Evolutionary conservation across 352 stramenopile genomes (phyloP), one percentile per base, ranked within the genome.

Genomic region (Globisporangium abappressorium): DNA sequence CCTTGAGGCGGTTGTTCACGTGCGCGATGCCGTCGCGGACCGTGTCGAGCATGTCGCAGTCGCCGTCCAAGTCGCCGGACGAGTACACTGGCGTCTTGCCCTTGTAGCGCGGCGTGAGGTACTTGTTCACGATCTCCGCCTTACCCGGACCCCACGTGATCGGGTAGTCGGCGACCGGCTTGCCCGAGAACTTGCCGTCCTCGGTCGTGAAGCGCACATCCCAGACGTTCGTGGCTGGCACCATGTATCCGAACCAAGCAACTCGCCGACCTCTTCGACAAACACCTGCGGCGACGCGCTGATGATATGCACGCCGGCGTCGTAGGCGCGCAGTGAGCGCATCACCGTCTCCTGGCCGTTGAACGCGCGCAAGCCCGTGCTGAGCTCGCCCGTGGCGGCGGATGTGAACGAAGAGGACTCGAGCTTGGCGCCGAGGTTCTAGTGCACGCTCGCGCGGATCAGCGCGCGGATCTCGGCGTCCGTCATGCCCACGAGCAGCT

Each of bases 111-210:
- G 74, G 79, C 65, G 78, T 70, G 36, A 89, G 70, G 57, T 78
- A 72, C 58, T 73, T 84, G 12, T 76, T 75, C 24, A 89, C 71
- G 64, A 91, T 76, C 36, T 57, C 60, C 0, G 79, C 82, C 66
- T 89, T 91, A 30, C 79, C 82, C 0, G 79, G 78, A 2, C 80
- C 82, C 80, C 82, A 91, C 64, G 80, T 87, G 72, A 91, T 89
- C 47, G 82, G 80, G 68, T 91, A 89, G 59, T 87, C 47, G 7
- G 76, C 69, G 15, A 78, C 58, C 7, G 81, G 54, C 41, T 80
- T 36, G 26, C 69, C 76, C 0, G 80, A 85, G 64, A 91, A 89
- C 18, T 73, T 73, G 51, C 73, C 68, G 20, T 70, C 69, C 15
- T 68, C 69, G 26, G 81, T 67, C 57, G 76, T 74, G 66, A 89